Evolutionary conservation across 768 basidiomycete genomes (phyloP).

Genomic region (Lentinula lateritia): DNA sequence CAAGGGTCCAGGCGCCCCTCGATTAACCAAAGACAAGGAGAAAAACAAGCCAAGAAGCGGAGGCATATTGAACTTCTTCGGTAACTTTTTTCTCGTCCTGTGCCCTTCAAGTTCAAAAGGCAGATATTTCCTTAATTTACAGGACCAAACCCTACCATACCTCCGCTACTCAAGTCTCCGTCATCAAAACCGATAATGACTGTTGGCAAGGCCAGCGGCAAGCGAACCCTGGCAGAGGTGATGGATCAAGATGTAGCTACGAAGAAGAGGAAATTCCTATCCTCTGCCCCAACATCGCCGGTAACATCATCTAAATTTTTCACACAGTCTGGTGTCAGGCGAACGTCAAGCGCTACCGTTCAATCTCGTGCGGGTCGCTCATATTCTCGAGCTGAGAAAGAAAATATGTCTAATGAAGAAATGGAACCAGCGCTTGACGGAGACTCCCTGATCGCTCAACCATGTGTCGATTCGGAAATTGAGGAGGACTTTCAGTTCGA

Average conservation of each 20-base stretch:
- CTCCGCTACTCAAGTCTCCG: slow-evolving; percentile 18
- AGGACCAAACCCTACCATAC: slow-evolving; percentile 40
- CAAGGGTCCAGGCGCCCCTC: slow-evolving; percentile 14
- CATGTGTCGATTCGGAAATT: slow-evolving; percentile 29
- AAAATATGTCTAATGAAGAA: slow-evolving; percentile 11
- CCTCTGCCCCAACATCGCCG: slow-evolving; percentile 9
- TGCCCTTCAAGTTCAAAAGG: not conserved
- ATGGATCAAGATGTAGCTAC: slow-evolving; percentile 58
- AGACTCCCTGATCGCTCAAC: slow-evolving; percentile 30
- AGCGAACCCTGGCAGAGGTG: slow-evolving; percentile 65
- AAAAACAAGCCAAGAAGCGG: slow-evolving; percentile 27
- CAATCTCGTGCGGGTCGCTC: slow-evolving; percentile 10
- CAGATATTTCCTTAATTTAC: not conserved
- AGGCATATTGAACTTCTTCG: slow-evolving; percentile 59
- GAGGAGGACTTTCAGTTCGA: slow-evolving; percentile 39
- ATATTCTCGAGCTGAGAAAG: not conserved
- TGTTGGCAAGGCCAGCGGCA: slow-evolving; percentile 64
- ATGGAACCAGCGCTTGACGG: slow-evolving; percentile 7
- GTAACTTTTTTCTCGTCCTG: slow-evolving; percentile 33
- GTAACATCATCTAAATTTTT: slow-evolving; percentile 36
- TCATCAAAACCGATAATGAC: slow-evolving; percentile 16
- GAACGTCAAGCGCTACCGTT: slow-evolving; percentile 9
- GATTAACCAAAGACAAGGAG: slow-evolving; percentile 37
- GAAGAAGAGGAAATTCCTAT: slow-evolving; percentile 36
- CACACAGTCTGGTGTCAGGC: slow-evolving; percentile 5